Conservation (phyloP, 2,329 filamentous ascomycete species). For the Clonostachys rhizophaga region DNA sequence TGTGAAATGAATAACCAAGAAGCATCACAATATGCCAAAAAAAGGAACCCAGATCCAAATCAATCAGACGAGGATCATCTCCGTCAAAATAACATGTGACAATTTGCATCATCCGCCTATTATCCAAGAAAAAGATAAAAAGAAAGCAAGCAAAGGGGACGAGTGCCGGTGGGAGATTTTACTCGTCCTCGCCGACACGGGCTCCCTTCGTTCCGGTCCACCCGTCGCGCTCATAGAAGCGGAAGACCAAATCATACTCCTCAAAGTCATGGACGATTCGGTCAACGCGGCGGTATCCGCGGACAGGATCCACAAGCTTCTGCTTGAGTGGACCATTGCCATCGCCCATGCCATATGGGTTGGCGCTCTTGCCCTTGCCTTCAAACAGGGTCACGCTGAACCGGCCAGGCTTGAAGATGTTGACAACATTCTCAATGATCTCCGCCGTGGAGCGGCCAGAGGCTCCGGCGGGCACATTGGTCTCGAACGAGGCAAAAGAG, state of each 20-base stretch:
- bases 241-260: slow-evolving; percentile 93
- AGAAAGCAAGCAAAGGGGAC: too few species aligned
- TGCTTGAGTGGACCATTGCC: slow-evolving; percentile 27
- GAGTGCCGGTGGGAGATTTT: too few species aligned
- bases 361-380: slow-evolving; percentile 59
- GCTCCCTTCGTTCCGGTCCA: slow-evolving; percentile 54
- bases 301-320: slow-evolving; percentile 68
- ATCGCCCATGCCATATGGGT: slow-evolving; percentile 31
- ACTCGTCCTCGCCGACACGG: slow-evolving; percentile 43
- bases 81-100: too few species aligned
- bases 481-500: slow-evolving; percentile 97
- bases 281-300: slow-evolving; percentile 85
- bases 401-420: slow-evolving; percentile 94
- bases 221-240: slow-evolving; percentile 90
- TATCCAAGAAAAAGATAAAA: too few species aligned
- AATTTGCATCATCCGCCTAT: too few species aligned
- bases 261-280: slow-evolving; percentile 97
- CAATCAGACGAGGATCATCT: too few species aligned
- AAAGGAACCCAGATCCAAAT: too few species aligned
- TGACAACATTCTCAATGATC: slow-evolving; percentile 88
- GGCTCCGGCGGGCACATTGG: slow-evolving; percentile 88
- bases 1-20: too few species aligned
- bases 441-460: slow-evolving; percentile 84
- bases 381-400: slow-evolving; percentile 98
- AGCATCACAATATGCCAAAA: too few species aligned